phyloP scores from a whole-genome alignment of 1,284 basidiomycete species.

The Ceratobasidium sp. region DNA sequence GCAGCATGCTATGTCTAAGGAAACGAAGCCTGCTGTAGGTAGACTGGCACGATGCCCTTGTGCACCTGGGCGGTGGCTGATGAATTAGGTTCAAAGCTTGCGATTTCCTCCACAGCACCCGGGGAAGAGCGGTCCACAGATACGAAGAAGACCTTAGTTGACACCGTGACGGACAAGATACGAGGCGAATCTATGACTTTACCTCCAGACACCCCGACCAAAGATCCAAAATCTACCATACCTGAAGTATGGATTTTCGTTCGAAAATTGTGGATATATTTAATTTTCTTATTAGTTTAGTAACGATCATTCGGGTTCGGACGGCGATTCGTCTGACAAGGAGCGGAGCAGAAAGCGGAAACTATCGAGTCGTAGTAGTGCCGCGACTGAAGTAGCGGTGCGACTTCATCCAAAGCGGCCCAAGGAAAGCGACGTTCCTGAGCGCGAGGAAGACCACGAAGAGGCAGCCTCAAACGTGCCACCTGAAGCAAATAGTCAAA shows the following conservation, averaged over 20 bases:
- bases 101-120: not conserved
- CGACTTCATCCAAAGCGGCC: slow-evolving; percentile 18
- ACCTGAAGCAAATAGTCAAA: not conserved
- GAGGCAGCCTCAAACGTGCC: not conserved
- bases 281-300: not conserved
- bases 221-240: not conserved
- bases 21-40: too few relatives aligned
- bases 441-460: slow-evolving; percentile 25
- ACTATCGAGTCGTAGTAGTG: slow-evolving; percentile 25
- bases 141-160: not conserved
- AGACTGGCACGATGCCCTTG: not conserved
- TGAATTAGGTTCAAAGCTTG: not conserved
- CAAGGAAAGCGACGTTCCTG: slow-evolving; percentile 30
- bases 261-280: too few relatives aligned
- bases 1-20: too few relatives aligned
- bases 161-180: slow-evolving; percentile 27
- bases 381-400: slow-evolving; percentile 12
- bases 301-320: slow-evolving; percentile 23
- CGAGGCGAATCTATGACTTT: slow-evolving; percentile 28
- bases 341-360: slow-evolving; percentile 29
- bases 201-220: not conserved
- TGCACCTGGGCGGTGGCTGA: not conserved
- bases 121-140: not conserved
- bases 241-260: not conserved
- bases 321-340: slow-evolving; percentile 33